A percentile compares a stretch with the other conserved stretches of the same genome.
These are phyloP conservation scores for Pistacia atlantica DNA, from an alignment of 345 rosid species.

Conservation along the genomic window DNA sequence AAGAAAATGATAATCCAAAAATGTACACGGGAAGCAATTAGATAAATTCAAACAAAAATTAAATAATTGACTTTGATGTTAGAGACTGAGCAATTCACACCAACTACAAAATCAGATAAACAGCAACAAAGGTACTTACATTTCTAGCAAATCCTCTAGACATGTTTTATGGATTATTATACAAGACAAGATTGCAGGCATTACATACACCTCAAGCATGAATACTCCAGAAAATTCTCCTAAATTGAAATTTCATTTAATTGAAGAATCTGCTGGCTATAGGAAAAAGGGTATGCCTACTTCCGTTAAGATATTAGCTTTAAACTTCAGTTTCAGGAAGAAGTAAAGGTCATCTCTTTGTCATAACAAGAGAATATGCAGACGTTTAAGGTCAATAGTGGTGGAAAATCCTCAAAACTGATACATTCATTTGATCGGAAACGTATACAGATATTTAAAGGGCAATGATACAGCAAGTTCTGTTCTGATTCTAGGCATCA, in stretches of 20 bases:
- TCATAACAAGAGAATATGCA: background rate
- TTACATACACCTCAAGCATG: background rate
- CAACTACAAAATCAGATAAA: background rate
- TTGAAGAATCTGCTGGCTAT: background rate
- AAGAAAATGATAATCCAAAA: background rate
- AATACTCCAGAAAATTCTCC: background rate
- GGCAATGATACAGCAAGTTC: background rate
- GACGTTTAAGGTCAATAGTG: background rate
- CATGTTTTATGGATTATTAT: background rate
- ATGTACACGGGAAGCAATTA: background rate
- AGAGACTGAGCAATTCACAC: background rate
- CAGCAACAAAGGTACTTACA: background rate
- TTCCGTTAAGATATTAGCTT: background rate
- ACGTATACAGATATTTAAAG: background rate
- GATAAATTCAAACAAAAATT: background rate
- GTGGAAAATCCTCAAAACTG: background rate
- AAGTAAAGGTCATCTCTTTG: background rate
- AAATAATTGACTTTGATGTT: background rate
- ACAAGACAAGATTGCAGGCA: background rate
- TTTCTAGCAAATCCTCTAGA: background rate
- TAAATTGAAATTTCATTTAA: background rate
- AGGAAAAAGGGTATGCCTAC: constrained; percentile 4
- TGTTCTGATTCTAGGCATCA: background rate
- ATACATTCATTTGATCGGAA: background rate
- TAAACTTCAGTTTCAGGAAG: constrained; percentile 1